phyloP scores from a whole-genome alignment of 306 rosid species.

The Dryas octopetala region DNA sequence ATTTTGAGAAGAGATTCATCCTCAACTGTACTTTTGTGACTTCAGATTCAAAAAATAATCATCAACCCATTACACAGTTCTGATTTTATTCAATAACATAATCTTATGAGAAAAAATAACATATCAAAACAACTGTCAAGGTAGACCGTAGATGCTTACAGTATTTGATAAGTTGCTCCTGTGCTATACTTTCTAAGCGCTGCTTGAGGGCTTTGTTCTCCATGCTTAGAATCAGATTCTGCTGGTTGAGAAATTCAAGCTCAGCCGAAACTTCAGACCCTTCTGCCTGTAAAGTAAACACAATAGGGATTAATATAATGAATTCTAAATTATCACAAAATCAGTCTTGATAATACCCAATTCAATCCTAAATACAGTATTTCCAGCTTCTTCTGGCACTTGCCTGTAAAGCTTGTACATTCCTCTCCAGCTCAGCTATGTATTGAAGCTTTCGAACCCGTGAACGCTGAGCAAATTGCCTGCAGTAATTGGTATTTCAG shows the following conservation, averaged over 20 bases:
- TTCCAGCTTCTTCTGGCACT: constrained; percentile 37
- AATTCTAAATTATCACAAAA: neutral
- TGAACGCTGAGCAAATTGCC: constrained; percentile 99
- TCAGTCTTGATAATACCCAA: neutral
- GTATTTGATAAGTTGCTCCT: constrained; percentile 93
- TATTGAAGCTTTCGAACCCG: constrained; percentile 97
- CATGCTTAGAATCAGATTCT: constrained; percentile 85
- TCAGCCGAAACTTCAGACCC: constrained; percentile 94
- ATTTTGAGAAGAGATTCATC: constrained; percentile 3
- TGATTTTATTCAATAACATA: neutral
- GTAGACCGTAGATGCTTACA: constrained; percentile 49
- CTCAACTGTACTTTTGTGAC: neutral
- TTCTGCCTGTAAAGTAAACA: constrained; percentile 62
- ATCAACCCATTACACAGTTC: neutral
- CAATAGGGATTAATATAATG: constrained; percentile 19
- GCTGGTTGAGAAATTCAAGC: constrained; percentile 95
- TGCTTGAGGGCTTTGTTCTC: constrained; percentile 98
- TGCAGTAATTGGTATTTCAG: constrained; percentile 43
- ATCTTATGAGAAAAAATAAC: neutral
- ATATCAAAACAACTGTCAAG: constrained; percentile 15
- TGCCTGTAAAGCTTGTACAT: constrained; percentile 93
- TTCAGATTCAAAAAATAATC: neutral
- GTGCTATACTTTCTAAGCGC: constrained; percentile 86
- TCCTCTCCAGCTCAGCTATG: constrained; percentile 98
- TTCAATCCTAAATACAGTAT: neutral